Conservation (phyloP, 2,329 filamentous ascomycete species). For the Truncatella angustata region DNA sequence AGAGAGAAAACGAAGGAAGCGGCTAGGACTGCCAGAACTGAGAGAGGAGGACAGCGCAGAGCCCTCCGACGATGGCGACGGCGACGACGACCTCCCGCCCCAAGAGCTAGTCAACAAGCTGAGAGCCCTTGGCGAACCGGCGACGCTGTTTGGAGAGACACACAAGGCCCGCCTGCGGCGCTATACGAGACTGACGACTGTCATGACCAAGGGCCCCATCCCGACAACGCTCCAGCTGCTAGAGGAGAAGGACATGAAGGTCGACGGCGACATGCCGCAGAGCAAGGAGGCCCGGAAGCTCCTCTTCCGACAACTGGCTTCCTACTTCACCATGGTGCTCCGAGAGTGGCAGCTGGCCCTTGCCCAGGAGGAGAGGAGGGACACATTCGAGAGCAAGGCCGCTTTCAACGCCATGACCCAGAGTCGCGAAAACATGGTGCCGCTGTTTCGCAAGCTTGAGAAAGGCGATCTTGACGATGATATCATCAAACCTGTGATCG, state of each 20-base stretch:
- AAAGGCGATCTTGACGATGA: conserved; percentile 74
- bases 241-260: conserved; percentile 84
- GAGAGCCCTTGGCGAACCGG: conserved; percentile 71
- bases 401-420: conserved; percentile 84
- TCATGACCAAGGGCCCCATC: conserved; percentile 73
- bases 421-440: conserved; percentile 82
- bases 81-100: conserved; percentile 64
- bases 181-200: conserved; percentile 64
- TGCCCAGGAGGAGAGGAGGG: conserved; percentile 57
- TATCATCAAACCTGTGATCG: conserved; percentile 77
- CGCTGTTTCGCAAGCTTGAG: conserved; percentile 88
- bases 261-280: conserved; percentile 54
- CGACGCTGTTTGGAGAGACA: conserved; percentile 75
- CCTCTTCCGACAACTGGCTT: conserved; percentile 83
- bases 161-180: conserved; percentile 68
- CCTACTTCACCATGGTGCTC: conserved; percentile 96
- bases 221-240: conserved; percentile 80
- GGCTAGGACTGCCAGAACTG: conserved; percentile 77
- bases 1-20: conserved; percentile 69
- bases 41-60: conserved; percentile 40
- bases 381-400: conserved; percentile 75
- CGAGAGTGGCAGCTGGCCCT: conserved; percentile 82
- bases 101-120: conserved; percentile 68
- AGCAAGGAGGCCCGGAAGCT: conserved; percentile 66
- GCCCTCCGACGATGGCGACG: conserved; percentile 34